Conservation (phyloP, 2,329 filamentous ascomycete species). For the Pyrenophora teres region DNA sequence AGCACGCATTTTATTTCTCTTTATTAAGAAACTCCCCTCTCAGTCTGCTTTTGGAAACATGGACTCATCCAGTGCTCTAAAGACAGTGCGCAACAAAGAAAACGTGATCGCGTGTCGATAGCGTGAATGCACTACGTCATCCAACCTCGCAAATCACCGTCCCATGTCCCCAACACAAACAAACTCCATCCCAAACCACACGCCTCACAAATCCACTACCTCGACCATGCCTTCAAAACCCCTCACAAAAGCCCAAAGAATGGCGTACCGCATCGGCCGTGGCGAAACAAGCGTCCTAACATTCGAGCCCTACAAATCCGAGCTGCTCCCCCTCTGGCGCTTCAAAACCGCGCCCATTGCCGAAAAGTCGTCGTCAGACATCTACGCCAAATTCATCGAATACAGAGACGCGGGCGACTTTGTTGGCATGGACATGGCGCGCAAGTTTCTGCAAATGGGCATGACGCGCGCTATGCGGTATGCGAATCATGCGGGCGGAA, state of each 20-base stretch:
- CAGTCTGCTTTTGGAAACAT: no score
- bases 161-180: background rate
- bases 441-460: conserved; percentile 69
- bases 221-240: conserved; percentile 15
- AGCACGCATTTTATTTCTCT: no score
- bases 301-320: conserved; percentile 67
- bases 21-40: no score
- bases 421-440: conserved; percentile 67
- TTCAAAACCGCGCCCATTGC: conserved; percentile 62
- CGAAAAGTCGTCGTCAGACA: conserved; percentile 52
- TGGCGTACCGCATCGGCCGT: conserved; percentile 62
- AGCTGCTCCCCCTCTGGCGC: conserved; percentile 63
- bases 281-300: conserved; percentile 66
- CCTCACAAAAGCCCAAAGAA: conserved; percentile 45
- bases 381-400: conserved; percentile 58
- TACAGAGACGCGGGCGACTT: conserved; percentile 61
- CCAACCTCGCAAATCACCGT: background rate
- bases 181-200: background rate
- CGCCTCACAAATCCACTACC: background rate
- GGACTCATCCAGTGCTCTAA: no score
- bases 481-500: conserved; percentile 61
- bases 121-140: conserved; percentile 29
- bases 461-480: conserved; percentile 66
- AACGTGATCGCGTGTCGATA: conserved; percentile 23
- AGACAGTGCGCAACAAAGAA: background rate